phyloP scores from a whole-genome alignment of 345 rosid species.

The Dipteronia dyeriana region DNA sequence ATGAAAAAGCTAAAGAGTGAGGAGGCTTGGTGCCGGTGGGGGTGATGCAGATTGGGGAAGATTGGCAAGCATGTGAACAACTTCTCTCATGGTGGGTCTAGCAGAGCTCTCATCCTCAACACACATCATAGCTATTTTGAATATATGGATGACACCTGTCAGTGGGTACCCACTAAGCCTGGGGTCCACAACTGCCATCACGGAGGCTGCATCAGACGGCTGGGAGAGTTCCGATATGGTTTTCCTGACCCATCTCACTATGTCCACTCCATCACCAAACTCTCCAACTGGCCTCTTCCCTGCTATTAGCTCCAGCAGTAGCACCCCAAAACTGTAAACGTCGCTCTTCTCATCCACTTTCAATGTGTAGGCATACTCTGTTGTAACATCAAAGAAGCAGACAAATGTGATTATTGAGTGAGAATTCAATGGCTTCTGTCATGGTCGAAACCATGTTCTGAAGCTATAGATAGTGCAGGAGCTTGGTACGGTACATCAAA shows the following conservation, averaged over 20 bases:
- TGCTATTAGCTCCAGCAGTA: conserved; percentile 74
- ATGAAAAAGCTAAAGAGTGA: conserved; percentile 26
- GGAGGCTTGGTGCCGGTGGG: conserved; percentile 41
- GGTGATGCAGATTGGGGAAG: conserved; percentile 44
- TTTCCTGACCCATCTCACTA: conserved; percentile 86
- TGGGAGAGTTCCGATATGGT: conserved; percentile 63
- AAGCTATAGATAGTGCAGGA: not conserved
- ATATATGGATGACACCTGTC: conserved; percentile 59
- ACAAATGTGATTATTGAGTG: not conserved
- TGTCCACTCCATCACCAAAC: conserved; percentile 95
- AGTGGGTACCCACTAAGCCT: conserved; percentile 67
- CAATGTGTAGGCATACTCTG: conserved; percentile 90
- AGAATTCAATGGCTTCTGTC: not conserved
- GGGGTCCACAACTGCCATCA: conserved; percentile 61
- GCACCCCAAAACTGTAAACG: conserved; percentile 91
- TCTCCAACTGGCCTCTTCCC: conserved; percentile 91
- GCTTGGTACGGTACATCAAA: not conserved
- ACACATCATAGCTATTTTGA: conserved; percentile 79
- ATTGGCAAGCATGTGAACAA: conserved; percentile 74
- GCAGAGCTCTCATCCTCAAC: conserved; percentile 65
- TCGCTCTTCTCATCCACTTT: conserved; percentile 93
- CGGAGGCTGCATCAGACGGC: conserved; percentile 65
- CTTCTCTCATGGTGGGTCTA: conserved; percentile 93
- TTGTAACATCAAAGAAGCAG: conserved; percentile 6
- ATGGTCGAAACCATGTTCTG: not conserved